Conservation (phyloP, 805 yeast genomes). For the Cyberlindnera mrakii region DNA sequence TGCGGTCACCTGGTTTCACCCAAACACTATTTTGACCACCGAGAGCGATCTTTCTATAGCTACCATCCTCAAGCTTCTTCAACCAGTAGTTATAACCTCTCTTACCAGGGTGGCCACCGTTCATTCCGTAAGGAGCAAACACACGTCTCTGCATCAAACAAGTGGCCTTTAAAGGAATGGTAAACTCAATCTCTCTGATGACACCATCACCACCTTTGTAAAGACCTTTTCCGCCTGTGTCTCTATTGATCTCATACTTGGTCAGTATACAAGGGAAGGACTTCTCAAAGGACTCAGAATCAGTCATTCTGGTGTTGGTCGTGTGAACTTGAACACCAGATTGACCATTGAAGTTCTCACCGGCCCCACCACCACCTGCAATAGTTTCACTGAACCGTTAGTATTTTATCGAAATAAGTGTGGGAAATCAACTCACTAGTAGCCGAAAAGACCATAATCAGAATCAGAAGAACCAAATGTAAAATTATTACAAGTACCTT, state of each 20-base stretch:
- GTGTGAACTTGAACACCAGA: slow-evolving; percentile 50
- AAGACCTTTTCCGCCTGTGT: slow-evolving; percentile 44
- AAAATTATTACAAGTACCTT: slow-evolving; percentile 91
- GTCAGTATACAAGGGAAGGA: slow-evolving; percentile 44
- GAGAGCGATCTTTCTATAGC: slow-evolving; percentile 32
- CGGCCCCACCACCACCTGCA: slow-evolving; percentile 52
- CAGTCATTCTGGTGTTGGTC: slow-evolving; percentile 50
- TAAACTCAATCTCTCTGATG: slow-evolving; percentile 43
- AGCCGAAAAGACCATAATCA: slow-evolving; percentile 47
- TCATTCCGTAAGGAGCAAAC: slow-evolving; percentile 46
- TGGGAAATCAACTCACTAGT: slow-evolving; percentile 56
- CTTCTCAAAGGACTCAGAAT: slow-evolving; percentile 47
- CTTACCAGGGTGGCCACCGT: slow-evolving; percentile 46
- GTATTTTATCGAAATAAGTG: slow-evolving; percentile 33
- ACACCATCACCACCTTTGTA: slow-evolving; percentile 48
- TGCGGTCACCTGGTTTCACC: slow-evolving; percentile 55
- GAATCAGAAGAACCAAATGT: slow-evolving; percentile 83
- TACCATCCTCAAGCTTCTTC: slow-evolving; percentile 27
- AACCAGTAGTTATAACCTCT: slow-evolving; percentile 38
- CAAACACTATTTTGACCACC: slow-evolving; percentile 69
- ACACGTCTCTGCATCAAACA: slow-evolving; percentile 47
- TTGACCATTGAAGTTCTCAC: slow-evolving; percentile 43
- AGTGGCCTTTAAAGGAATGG: slow-evolving; percentile 34
- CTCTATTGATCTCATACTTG: slow-evolving; percentile 37
- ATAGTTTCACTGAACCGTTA: slow-evolving; percentile 46